These are phyloP conservation scores for Priceomyces fermenticarens DNA, from an alignment of 805 yeast genomes.

Conservation along the genomic window DNA sequence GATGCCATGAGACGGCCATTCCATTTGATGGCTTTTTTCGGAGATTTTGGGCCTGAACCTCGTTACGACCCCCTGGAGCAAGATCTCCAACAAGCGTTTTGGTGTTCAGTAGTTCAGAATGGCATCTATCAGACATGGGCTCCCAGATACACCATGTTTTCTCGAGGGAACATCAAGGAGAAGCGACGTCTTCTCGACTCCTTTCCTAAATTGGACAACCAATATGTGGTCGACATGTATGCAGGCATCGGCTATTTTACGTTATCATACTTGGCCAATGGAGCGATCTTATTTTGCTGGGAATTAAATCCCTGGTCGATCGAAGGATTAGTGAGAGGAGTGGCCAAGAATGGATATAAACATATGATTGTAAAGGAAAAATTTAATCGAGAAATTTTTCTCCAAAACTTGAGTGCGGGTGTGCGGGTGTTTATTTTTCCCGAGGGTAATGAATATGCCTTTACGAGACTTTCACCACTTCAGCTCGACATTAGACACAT, in stretches of 20 bases:
- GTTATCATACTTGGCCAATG: slow-evolving; percentile 56
- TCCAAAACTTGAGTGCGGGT: slow-evolving; percentile 11
- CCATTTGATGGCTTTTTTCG: slow-evolving; percentile 56
- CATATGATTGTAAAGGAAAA: slow-evolving; percentile 33
- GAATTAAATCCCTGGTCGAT: slow-evolving; percentile 85
- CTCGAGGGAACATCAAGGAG: slow-evolving; percentile 82
- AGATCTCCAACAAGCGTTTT: slow-evolving; percentile 56
- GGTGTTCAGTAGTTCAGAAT: slow-evolving; percentile 72
- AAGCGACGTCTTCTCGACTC: slow-evolving; percentile 59
- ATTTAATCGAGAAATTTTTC: slow-evolving; percentile 21
- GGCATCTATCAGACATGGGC: slow-evolving; percentile 82
- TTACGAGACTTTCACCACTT: slow-evolving; percentile 32
- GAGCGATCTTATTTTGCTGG: slow-evolving; percentile 68
- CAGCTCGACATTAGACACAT: slow-evolving; percentile 49
- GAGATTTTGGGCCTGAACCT: slow-evolving; percentile 58
- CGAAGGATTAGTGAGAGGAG: slow-evolving; percentile 63
- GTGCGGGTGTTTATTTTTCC: slow-evolving; percentile 49
- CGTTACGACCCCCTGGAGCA: slow-evolving; percentile 34
- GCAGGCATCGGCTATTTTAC: slow-evolving; percentile 88
- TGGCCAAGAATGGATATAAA: slow-evolving; percentile 40
- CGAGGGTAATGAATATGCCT: slow-evolving; percentile 59
- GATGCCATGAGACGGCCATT: slow-evolving; percentile 66
- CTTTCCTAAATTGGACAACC: slow-evolving; percentile 32
- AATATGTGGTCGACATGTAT: slow-evolving; percentile 64
- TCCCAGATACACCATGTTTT: slow-evolving; percentile 82